Evolutionary conservation across 441 rosid genomes (phyloP).

Genomic region (Theobroma grandiflorum): DNA sequence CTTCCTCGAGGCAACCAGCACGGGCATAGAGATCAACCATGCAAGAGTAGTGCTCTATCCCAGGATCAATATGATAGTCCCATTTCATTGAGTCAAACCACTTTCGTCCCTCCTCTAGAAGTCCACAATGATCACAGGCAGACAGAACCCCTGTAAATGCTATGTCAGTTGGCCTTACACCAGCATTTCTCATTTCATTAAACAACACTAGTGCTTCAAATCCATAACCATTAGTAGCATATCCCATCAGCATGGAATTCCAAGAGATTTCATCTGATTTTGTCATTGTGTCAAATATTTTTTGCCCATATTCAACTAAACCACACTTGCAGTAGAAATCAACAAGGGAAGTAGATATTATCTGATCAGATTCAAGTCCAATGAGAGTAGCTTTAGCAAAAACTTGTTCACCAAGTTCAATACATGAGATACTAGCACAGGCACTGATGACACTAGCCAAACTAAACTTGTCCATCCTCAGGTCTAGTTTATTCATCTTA

Average conservation of each 20-base stretch:
- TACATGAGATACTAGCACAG: conserved; percentile 70
- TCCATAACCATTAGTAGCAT: conserved; percentile 81
- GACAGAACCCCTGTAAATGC: conserved; percentile 73
- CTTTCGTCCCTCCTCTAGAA: conserved; percentile 73
- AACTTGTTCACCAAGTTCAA: conserved; percentile 81
- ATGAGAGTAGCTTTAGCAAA: conserved; percentile 58
- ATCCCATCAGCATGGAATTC: conserved; percentile 87
- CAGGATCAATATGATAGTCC: conserved; percentile 62
- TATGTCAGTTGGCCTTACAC: conserved; percentile 51
- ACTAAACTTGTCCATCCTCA: conserved; percentile 69
- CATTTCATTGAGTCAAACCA: conserved; percentile 68
- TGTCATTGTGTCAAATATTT: conserved; percentile 61
- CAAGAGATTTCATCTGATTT: conserved; percentile 73
- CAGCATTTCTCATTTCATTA: conserved; percentile 64
- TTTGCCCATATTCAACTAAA: conserved; percentile 64
- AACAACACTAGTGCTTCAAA: conserved; percentile 65
- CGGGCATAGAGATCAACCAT: conserved; percentile 85
- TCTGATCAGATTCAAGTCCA: conserved; percentile 73
- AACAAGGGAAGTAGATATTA: conserved; percentile 75
- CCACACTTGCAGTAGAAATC: conserved; percentile 95
- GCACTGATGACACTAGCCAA: conserved; percentile 73
- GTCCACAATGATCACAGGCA: conserved; percentile 87
- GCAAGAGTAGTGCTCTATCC: conserved; percentile 80
- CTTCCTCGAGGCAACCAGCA: conserved; percentile 74
- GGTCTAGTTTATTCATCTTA: conserved; percentile 62